Evolutionary conservation across 2,329 filamentous ascomycete genomes (phyloP).

Genomic region (Mariannaea sp.): DNA sequence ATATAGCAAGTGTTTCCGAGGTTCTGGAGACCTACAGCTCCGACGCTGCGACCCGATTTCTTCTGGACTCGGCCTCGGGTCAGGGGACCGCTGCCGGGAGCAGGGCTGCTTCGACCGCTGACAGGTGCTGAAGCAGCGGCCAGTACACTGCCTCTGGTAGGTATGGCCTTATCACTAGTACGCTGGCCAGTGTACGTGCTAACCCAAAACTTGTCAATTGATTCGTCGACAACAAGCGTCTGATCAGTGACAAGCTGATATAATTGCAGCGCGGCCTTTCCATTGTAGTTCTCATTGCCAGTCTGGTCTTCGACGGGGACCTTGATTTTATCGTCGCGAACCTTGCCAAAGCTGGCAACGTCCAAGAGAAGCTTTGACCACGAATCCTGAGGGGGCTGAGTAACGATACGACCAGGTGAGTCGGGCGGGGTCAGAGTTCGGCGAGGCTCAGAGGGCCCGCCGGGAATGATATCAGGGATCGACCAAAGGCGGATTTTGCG

Average conservation of each 20-base stretch:
- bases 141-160: conserved; percentile 37
- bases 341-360: conserved; percentile 57
- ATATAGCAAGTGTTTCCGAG: conserved; percentile 98
- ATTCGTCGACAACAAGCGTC: conserved; percentile 83
- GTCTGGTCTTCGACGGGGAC: conserved; percentile 64
- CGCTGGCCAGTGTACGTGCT: conserved; percentile 51
- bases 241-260: conserved; percentile 73
- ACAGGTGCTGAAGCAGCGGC: conserved; percentile 38
- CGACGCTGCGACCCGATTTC: conserved; percentile 71
- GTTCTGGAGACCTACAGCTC: conserved; percentile 84
- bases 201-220: conserved; percentile 64
- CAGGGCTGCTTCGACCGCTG: conserved; percentile 73
- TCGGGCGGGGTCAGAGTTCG: conserved; percentile 48
- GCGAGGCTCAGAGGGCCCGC: conserved; percentile 41
- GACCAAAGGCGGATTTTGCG: conserved; percentile 81
- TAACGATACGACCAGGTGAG: conserved; percentile 42
- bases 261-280: conserved; percentile 66
- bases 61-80: conserved; percentile 75
- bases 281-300: conserved; percentile 76
- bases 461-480: conserved; percentile 52
- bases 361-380: conserved; percentile 53
- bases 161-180: conserved; percentile 45
- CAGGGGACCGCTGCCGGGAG: conserved; percentile 59
- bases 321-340: conserved; percentile 35
- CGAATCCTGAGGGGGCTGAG: conserved; percentile 36